Conservation (phyloP, 225 moss, liverwort and hornwort species). For the Pseudisothecium myosuroides region DNA sequence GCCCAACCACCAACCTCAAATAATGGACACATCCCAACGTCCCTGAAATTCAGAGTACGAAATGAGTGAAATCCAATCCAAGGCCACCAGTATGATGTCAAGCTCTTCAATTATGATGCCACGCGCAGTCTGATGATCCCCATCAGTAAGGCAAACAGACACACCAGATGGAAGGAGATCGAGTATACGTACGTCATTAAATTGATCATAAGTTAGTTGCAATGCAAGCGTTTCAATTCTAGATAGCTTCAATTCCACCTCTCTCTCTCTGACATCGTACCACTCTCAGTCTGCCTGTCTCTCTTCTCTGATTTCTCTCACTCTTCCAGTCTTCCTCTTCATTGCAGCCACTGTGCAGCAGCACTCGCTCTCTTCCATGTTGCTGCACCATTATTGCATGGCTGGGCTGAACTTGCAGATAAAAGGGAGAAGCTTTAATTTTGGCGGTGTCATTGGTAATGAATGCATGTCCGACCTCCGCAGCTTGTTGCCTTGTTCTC, state of each 20-base stretch:
- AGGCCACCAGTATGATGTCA: background rate
- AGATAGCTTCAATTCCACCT: background rate
- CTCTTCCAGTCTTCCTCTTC: background rate
- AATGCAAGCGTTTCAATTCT: background rate
- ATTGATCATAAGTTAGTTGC: background rate
- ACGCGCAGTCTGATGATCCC: background rate
- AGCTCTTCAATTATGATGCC: background rate
- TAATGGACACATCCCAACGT: background rate
- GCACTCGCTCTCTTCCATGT: background rate
- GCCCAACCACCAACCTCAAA: background rate
- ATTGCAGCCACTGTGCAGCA: background rate
- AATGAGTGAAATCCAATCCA: background rate
- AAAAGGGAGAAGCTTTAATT: background rate
- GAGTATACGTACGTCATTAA: background rate
- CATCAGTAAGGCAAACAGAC: background rate
- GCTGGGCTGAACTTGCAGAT: background rate
- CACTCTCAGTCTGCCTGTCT: background rate
- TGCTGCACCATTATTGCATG: background rate
- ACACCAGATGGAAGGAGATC: background rate
- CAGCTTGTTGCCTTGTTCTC: background rate
- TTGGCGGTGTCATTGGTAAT: background rate
- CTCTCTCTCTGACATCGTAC: background rate
- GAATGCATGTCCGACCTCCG: background rate
- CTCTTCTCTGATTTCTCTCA: background rate
- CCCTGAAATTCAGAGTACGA: no score